phyloP scores from a whole-genome alignment of 2,329 filamentous ascomycete species.

The Scortechinia acanthostroma region DNA sequence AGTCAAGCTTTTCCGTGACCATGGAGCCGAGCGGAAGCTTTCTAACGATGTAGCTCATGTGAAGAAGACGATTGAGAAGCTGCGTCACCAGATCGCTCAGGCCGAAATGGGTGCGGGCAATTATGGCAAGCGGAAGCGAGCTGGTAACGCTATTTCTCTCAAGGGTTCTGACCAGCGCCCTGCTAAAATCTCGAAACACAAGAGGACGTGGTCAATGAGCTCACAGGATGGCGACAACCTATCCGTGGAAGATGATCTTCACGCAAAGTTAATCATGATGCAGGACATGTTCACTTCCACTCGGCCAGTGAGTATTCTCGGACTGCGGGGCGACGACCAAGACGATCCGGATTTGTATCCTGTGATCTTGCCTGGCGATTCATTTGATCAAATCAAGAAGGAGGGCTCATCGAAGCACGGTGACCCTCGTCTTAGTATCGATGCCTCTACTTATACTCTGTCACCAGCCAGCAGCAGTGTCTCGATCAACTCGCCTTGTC shows the following conservation, averaged over 20 bases:
- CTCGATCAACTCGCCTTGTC: background rate
- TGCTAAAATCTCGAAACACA: constrained; percentile 84
- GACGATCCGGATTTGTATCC: constrained; percentile 78
- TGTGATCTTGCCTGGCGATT: constrained; percentile 65
- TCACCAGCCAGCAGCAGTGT: background rate
- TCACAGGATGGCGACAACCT: constrained; percentile 43
- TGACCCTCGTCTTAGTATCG: constrained; percentile 33
- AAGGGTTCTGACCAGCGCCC: constrained; percentile 70
- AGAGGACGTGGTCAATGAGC: constrained; percentile 82
- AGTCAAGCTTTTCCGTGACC: constrained; percentile 92
- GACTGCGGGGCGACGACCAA: constrained; percentile 67
- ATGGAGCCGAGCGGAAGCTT: constrained; percentile 88
- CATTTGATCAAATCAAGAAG: constrained; percentile 47
- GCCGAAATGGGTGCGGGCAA: constrained; percentile 63
- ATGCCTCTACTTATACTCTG: background rate
- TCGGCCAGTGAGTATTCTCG: constrained; percentile 69
- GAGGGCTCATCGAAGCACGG: constrained; percentile 32
- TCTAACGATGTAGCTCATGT: constrained; percentile 92
- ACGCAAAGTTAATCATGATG: constrained; percentile 69
- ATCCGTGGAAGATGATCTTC: constrained; percentile 68
- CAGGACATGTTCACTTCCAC: constrained; percentile 88
- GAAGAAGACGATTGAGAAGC: constrained; percentile 92
- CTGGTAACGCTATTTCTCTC: constrained; percentile 32
- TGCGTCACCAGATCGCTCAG: constrained; percentile 87
- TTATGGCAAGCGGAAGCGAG: constrained; percentile 56